Percentiles rank a stretch among this genome's conserved stretches.
Conservation (phyloP, 208 protist genomes). For the Crithidia bombi region DNA sequence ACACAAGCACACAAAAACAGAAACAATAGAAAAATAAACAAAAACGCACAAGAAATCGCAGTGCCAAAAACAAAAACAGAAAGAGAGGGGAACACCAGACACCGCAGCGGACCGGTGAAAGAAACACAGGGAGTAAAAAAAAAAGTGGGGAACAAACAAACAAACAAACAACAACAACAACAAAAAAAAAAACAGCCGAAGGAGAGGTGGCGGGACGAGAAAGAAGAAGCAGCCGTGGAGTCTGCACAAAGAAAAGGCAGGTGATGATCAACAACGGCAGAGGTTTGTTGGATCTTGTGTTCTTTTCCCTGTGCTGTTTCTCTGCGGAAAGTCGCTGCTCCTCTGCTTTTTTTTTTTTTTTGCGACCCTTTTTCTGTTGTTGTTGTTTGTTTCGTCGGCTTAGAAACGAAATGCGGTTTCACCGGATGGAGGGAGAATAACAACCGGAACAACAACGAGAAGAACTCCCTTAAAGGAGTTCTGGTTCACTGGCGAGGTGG, state of each 20-base stretch:
- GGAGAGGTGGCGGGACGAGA: no score
- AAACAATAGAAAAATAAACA: not conserved
- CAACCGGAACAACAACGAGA: no score
- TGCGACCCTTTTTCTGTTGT: no score
- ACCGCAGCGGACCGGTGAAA: no score
- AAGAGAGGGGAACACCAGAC: slow-evolving; percentile 8
- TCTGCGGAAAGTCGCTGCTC: not conserved
- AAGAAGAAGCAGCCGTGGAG: not conserved
- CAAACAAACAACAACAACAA: slow-evolving; percentile 2
- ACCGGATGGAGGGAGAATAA: no score
- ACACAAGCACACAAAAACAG: no score
- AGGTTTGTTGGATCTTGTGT: not conserved
- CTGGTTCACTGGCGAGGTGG: no score
- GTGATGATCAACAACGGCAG: slow-evolving; percentile 10
- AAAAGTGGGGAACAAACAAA: not conserved
- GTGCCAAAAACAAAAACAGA: not conserved
- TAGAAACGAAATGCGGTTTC: no score
- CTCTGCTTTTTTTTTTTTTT: no score
- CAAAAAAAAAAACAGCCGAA: not conserved
- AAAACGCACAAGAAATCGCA: not conserved
- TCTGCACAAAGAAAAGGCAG: slow-evolving; percentile 16
- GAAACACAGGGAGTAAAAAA: not conserved
- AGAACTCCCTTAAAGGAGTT: no score
- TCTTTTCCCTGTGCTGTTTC: not conserved
- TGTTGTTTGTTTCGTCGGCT: no score